These are phyloP conservation scores for Senna tora DNA, from an alignment of 306 rosid species.

Conservation along the genomic window DNA sequence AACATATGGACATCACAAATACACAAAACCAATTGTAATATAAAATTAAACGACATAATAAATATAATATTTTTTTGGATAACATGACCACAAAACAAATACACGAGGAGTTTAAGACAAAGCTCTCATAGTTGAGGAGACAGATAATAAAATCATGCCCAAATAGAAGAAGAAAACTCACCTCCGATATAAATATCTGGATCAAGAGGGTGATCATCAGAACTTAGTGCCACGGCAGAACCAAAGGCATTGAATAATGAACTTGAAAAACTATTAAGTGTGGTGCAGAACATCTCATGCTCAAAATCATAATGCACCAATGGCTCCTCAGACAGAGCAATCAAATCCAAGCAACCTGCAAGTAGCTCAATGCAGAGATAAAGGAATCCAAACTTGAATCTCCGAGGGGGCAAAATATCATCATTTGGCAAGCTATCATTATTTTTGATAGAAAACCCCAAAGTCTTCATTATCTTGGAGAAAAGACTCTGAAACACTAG, in stretches of 20 bases:
- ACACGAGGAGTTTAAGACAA: constrained; percentile 14
- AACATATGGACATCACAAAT: background rate
- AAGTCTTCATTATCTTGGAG: constrained; percentile 54
- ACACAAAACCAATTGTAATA: background rate
- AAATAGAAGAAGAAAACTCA: constrained; percentile 45
- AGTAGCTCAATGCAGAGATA: constrained; percentile 81
- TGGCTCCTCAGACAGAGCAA: constrained; percentile 46
- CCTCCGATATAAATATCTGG: constrained; percentile 75
- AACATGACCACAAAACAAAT: too few relatives aligned
- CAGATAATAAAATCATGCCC: constrained; percentile 33
- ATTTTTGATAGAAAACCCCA: constrained; percentile 50
- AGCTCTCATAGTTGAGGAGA: constrained; percentile 14
- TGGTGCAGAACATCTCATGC: constrained; percentile 50
- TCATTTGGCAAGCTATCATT: constrained; percentile 40
- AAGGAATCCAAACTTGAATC: constrained; percentile 71
- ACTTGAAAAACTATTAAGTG: constrained; percentile 58
- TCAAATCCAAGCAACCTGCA: constrained; percentile 66
- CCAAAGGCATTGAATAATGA: constrained; percentile 59
- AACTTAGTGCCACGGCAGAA: constrained; percentile 54
- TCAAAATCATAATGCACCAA: constrained; percentile 39
- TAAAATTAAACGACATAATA: background rate
- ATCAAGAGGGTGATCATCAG: constrained; percentile 44
- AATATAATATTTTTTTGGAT: background rate
- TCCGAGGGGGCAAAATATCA: constrained; percentile 34
- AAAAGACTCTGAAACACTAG: constrained; percentile 63